These are phyloP conservation scores for Fraxinus xanthoxyloides DNA, from an alignment of 305 asterid genomes.

Conservation along the genomic window DNA sequence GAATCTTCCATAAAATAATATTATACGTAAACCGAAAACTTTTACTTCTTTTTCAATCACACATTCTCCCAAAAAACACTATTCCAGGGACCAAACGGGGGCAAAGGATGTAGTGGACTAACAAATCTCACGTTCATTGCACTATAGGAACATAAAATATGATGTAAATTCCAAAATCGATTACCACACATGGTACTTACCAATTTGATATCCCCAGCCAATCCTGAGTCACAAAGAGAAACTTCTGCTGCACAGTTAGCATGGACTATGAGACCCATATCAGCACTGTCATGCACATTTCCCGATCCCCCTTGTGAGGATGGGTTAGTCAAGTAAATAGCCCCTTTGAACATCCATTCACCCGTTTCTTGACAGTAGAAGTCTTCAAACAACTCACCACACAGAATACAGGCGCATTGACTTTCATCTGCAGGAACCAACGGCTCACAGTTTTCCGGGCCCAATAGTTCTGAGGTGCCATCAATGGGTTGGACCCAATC, in stretches of 20 bases:
- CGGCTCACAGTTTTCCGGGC: constrained; percentile 24
- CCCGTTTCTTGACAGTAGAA: constrained; percentile 56
- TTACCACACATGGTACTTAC: constrained; percentile 35
- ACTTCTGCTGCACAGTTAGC: constrained; percentile 57
- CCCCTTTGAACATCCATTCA: constrained; percentile 93
- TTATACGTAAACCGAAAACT: too few species aligned
- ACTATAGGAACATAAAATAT: not conserved
- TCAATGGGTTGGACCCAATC: constrained; percentile 24
- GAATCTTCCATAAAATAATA: too few species aligned
- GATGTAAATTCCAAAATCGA: not conserved
- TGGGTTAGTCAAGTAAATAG: constrained; percentile 52
- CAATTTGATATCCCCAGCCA: constrained; percentile 39
- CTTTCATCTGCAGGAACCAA: constrained; percentile 91
- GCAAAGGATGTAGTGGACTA: not conserved
- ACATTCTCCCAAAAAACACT: too few species aligned
- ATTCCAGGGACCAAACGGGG: too few species aligned
- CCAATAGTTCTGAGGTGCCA: constrained; percentile 8
- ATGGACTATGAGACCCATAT: constrained; percentile 61
- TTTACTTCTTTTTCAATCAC: too few species aligned
- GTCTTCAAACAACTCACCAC: constrained; percentile 90
- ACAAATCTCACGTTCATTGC: not conserved
- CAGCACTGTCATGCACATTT: constrained; percentile 22
- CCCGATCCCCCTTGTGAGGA: constrained; percentile 29
- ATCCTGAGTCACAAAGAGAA: constrained; percentile 18
- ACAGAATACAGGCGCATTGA: constrained; percentile 79